A percentile compares a stretch with the other conserved stretches of the same genome.
Conservation (phyloP, 371 early-diverging fungal species). For the Mucor racemosus region DNA sequence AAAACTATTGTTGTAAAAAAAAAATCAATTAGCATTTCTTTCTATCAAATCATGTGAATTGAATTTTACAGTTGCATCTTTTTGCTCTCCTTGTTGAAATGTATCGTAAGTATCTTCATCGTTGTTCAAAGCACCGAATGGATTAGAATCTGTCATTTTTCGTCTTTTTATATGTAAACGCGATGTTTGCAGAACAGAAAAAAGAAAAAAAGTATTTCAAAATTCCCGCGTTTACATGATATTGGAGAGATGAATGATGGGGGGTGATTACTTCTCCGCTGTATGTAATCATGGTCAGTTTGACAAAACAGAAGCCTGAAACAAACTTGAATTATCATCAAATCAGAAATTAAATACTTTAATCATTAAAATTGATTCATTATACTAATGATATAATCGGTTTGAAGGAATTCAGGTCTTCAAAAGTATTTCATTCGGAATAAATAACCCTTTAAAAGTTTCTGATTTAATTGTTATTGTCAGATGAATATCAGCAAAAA, state of each 20-base stretch:
- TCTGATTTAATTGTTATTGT: too few relatives aligned
- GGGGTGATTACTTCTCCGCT: not conserved
- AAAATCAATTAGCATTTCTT: not conserved
- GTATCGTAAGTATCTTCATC: not conserved
- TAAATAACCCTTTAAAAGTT: too few relatives aligned
- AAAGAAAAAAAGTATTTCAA: not conserved
- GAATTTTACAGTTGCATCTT: not conserved
- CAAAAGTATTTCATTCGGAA: too few relatives aligned
- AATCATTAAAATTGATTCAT: too few relatives aligned
- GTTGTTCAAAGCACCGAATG: slow-evolving; percentile 4
- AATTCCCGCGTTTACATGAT: not conserved
- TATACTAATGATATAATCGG: too few relatives aligned
- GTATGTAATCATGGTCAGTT: not conserved
- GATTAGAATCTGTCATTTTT: not conserved
- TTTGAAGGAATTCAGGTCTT: too few relatives aligned
- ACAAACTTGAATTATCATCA: not conserved
- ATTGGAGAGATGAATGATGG: not conserved
- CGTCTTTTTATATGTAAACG: not conserved
- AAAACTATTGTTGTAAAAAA: slow-evolving; percentile 27
- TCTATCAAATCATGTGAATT: not conserved
- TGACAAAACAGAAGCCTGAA: not conserved
- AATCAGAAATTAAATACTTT: too few relatives aligned
- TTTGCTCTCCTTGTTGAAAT: slow-evolving; percentile 8
- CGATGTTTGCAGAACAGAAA: not conserved
- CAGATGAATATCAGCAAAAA: too few relatives aligned